These are phyloP conservation scores for Alternaria tenuissima DNA, from an alignment of 2,329 filamentous ascomycete genomes.

Conservation along the genomic window DNA sequence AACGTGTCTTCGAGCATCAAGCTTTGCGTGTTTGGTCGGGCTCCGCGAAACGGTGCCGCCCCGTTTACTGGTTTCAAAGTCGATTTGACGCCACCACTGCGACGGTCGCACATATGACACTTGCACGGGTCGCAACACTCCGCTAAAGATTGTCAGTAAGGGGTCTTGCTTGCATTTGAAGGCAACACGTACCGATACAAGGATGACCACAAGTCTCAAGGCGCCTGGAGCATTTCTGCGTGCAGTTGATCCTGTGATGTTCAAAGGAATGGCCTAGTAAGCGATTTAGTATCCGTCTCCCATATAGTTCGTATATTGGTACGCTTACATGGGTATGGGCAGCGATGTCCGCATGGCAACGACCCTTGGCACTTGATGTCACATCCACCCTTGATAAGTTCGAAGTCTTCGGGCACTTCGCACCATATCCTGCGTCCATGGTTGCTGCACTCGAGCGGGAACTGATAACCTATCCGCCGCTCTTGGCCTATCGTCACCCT, in stretches of 20 bases:
- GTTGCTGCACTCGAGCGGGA: constrained; percentile 70
- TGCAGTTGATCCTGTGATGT: constrained; percentile 43
- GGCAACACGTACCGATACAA: constrained; percentile 30
- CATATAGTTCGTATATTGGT: not conserved
- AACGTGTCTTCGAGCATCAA: constrained; percentile 10
- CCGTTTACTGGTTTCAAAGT: constrained; percentile 34
- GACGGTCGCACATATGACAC: constrained; percentile 39
- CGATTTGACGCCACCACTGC: constrained; percentile 31
- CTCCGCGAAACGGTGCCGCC: not conserved
- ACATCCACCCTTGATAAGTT: constrained; percentile 43
- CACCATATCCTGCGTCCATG: constrained; percentile 65
- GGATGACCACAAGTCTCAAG: constrained; percentile 39
- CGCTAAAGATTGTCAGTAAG: constrained; percentile 11
- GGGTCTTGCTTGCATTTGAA: not conserved
- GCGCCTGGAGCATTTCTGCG: constrained; percentile 36
- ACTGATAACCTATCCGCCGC: constrained; percentile 56
- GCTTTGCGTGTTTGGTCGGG: constrained; percentile 4
- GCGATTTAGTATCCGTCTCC: not conserved
- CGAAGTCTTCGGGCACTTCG: constrained; percentile 42
- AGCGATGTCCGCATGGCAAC: constrained; percentile 47
- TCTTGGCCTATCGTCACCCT: constrained; percentile 32
- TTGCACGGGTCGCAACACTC: constrained; percentile 43
- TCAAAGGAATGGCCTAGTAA: constrained; percentile 25
- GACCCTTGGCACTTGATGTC: constrained; percentile 34
- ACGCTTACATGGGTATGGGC: constrained; percentile 42